phyloP scores from a whole-genome alignment of 2,329 filamentous ascomycete species.

The Exophiala viscosa region DNA sequence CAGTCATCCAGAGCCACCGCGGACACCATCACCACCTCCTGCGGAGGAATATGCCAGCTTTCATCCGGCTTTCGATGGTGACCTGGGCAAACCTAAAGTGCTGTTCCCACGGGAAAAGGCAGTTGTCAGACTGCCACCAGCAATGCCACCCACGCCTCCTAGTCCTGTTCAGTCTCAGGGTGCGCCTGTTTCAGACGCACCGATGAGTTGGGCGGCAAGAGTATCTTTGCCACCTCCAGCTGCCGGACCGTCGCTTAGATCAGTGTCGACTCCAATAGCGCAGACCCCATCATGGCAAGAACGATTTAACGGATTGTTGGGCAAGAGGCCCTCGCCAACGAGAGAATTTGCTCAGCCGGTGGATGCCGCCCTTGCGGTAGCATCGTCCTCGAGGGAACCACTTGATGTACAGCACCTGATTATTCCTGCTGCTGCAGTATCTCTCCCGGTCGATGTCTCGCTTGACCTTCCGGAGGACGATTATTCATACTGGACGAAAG shows the following conservation, averaged over 20 bases:
- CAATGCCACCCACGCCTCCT: constrained; percentile 25
- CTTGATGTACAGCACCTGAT: constrained; percentile 50
- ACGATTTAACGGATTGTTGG: constrained; percentile 70
- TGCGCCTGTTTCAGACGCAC: constrained; percentile 26
- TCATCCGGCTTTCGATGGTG: constrained; percentile 55
- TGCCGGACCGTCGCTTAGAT: constrained; percentile 37
- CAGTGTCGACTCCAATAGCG: constrained; percentile 41
- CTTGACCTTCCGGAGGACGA: background rate
- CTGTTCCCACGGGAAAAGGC: constrained; percentile 61
- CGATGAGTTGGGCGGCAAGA: constrained; percentile 38
- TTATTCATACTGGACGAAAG: constrained; percentile 54
- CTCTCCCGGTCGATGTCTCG: constrained; percentile 15
- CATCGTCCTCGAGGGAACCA: constrained; percentile 64
- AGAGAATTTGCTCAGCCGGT: constrained; percentile 20
- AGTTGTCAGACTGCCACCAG: constrained; percentile 69
- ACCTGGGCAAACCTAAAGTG: constrained; percentile 51
- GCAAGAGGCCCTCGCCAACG: constrained; percentile 55
- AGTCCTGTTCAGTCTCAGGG: constrained; percentile 23
- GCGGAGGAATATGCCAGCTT: constrained; percentile 53
- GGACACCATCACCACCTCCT: constrained; percentile 51
- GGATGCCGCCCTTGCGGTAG: constrained; percentile 46
- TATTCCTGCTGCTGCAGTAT: constrained; percentile 21
- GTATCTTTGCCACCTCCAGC: constrained; percentile 34
- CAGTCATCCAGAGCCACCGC: constrained; percentile 33
- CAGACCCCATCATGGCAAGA: constrained; percentile 43